phyloP scores from a whole-genome alignment of 768 basidiomycete genomes.

The Boletus subcaerulescens region DNA sequence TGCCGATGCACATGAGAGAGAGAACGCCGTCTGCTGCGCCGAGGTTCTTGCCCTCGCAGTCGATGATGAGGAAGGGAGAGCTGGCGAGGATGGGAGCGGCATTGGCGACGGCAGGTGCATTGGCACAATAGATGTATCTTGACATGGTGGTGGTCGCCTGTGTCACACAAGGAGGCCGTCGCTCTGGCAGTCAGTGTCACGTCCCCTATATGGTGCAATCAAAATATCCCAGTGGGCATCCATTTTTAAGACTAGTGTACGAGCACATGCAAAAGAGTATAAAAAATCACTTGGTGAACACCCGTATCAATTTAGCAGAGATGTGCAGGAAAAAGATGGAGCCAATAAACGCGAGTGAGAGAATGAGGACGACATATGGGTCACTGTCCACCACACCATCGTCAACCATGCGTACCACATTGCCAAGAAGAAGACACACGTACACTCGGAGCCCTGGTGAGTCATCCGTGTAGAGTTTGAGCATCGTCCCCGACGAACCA shows the following conservation, averaged over 20 bases:
- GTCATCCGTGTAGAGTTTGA: slow-evolving; percentile 98
- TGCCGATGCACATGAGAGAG: slow-evolving; percentile 37
- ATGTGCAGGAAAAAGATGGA: slow-evolving; percentile 99
- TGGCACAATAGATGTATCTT: slow-evolving; percentile 21
- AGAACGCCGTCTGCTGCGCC: slow-evolving; percentile 32
- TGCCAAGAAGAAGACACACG: slow-evolving; percentile 37
- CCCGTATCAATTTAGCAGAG: slow-evolving; percentile 89
- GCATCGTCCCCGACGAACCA: slow-evolving; percentile 97
- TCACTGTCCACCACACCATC: slow-evolving; percentile 50
- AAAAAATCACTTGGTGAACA: slow-evolving; percentile 69
- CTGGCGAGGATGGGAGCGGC: slow-evolving; percentile 18
- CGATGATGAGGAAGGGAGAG: slow-evolving; percentile 32
- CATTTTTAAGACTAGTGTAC: background rate
- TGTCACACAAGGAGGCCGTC: slow-evolving; percentile 8
- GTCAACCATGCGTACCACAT: slow-evolving; percentile 3
- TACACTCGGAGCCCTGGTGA: slow-evolving; percentile 97
- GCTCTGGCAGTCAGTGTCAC: background rate
- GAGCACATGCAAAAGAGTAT: background rate
- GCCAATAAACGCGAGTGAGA: slow-evolving; percentile 94
- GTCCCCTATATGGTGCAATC: background rate
- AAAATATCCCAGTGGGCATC: background rate
- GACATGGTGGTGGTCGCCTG: slow-evolving; percentile 12
- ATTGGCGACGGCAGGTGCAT: slow-evolving; percentile 9
- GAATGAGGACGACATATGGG: slow-evolving; percentile 93
- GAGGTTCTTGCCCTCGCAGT: slow-evolving; percentile 40